These are phyloP conservation scores for Podaxis pistillaris DNA, from an alignment of 768 basidiomycete genomes.

Conservation along the genomic window DNA sequence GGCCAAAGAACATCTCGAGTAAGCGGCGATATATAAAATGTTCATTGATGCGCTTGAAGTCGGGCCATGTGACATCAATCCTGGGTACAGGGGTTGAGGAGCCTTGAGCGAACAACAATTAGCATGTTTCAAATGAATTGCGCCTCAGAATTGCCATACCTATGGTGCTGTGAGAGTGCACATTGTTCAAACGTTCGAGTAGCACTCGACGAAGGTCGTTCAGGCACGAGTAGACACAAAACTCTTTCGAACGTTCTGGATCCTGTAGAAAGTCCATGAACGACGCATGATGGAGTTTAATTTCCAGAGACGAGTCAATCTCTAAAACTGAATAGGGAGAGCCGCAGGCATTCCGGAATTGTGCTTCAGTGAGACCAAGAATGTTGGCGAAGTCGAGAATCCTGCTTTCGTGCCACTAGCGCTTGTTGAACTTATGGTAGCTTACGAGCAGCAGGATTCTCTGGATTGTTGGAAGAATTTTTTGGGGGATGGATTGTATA, in stretches of 20 bases:
- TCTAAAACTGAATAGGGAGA: not conserved
- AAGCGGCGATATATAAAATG: not conserved
- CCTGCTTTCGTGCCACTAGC: not conserved
- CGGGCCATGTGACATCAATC: not conserved
- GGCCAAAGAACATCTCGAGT: not conserved
- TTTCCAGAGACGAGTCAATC: not conserved
- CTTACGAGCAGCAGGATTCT: too few relatives aligned
- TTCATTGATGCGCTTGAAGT: not conserved
- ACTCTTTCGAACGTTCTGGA: not conserved
- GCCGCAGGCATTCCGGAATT: not conserved
- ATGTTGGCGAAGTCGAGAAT: not conserved
- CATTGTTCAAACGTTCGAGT: not conserved
- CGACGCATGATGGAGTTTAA: constrained; percentile 3
- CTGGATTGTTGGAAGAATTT: too few relatives aligned
- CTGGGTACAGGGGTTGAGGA: not conserved
- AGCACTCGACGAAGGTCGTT: not conserved
- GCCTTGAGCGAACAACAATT: not conserved
- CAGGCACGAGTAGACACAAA: not conserved
- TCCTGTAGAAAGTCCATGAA: constrained; percentile 6
- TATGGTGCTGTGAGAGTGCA: not conserved
- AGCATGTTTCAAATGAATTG: not conserved
- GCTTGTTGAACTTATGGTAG: too few relatives aligned
- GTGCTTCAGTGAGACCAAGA: not conserved
- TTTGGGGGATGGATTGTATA: not conserved
- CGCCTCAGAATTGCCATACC: not conserved